Conservation (phyloP, 2,329 filamentous ascomycete species). For the Ceratocystis lukuohia region DNA sequence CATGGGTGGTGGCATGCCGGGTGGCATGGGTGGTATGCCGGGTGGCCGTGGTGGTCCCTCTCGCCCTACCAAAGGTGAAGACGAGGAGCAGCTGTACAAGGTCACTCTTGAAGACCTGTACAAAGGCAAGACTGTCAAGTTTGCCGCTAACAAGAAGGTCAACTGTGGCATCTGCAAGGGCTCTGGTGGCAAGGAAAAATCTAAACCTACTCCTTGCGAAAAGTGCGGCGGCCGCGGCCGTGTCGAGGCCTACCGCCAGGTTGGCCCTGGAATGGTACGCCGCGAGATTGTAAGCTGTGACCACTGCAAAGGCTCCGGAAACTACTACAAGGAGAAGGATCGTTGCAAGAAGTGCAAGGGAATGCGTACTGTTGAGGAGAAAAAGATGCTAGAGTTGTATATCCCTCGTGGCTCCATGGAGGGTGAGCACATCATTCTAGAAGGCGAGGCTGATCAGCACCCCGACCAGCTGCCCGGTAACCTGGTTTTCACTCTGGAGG, state of each 20-base stretch:
- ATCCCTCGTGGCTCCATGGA: constrained; percentile 78
- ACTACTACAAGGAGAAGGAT: constrained; percentile 88
- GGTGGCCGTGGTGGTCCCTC: constrained; percentile 39
- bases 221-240: constrained; percentile 71
- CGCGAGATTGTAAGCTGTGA: constrained; percentile 68
- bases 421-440: constrained; percentile 77
- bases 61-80: constrained; percentile 56
- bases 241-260: constrained; percentile 63
- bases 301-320: constrained; percentile 72
- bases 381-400: constrained; percentile 91
- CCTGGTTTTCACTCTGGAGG: constrained; percentile 76
- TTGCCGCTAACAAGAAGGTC: constrained; percentile 84
- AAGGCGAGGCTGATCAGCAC: constrained; percentile 86
- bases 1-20: constrained; percentile 38
- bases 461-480: constrained; percentile 84
- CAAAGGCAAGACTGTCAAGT: constrained; percentile 96
- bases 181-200: constrained; percentile 79
- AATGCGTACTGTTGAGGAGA: constrained; percentile 70
- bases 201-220: constrained; percentile 69
- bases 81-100: constrained; percentile 84
- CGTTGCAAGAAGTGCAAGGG: constrained; percentile 99
- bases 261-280: constrained; percentile 76
- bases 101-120: constrained; percentile 90
- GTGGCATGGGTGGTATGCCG: constrained; percentile 25
- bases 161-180: constrained; percentile 81